Percentiles rank a stretch among this genome's conserved stretches.
Conservation (phyloP, 352 stramenopile species). For the Vaucheria bursata region DNA sequence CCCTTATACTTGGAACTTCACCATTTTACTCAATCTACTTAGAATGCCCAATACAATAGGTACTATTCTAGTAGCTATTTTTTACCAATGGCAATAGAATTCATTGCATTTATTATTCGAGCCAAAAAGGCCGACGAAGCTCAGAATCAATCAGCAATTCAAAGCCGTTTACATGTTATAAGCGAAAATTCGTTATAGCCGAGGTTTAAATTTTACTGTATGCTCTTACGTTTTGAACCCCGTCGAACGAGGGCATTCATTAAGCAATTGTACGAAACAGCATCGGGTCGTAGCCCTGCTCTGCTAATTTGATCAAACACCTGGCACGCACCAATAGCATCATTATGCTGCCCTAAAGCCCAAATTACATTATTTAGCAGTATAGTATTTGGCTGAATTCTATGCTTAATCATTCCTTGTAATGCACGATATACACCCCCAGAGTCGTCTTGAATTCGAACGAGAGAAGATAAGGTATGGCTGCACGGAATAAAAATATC, state of each 20-base stretch:
- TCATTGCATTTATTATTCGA: no score
- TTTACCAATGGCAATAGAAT: no score
- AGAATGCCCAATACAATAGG: no score
- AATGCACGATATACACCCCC: conserved; percentile 32
- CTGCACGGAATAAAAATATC: conserved; percentile 19
- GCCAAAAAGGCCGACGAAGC: no score
- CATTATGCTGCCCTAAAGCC: conserved; percentile 31
- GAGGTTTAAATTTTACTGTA: no score
- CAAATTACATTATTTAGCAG: conserved; percentile 43
- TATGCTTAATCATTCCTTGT: conserved; percentile 14
- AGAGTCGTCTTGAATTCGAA: conserved; percentile 27
- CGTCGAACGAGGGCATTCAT: conserved; percentile 38
- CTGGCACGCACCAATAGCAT: conserved; percentile 29
- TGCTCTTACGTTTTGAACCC: background rate
- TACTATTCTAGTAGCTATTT: no score
- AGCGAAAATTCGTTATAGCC: no score
- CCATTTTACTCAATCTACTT: no score
- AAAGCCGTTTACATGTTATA: no score
- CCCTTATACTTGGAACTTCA: no score
- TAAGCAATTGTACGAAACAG: conserved; percentile 42
- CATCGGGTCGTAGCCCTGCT: conserved; percentile 21
- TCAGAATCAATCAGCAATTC: no score
- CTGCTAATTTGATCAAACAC: conserved; percentile 25
- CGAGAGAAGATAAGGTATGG: conserved; percentile 31
- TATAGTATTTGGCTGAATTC: conserved; percentile 21